Base-by-base conservation (phyloP, 441 rosid species). In the Erysimum pusillum region DNA sequence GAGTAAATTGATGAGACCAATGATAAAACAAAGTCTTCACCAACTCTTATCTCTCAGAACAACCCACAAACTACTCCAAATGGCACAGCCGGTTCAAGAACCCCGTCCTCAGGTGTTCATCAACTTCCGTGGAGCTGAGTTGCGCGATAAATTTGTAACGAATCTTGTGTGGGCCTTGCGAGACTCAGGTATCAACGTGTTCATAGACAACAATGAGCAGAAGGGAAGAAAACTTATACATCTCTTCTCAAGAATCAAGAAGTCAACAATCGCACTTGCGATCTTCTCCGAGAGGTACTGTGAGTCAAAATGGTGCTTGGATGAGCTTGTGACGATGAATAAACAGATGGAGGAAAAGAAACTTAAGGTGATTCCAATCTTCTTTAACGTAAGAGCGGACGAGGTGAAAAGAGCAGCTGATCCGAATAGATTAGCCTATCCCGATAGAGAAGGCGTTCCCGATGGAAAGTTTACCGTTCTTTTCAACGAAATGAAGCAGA, bases 61-160 rank as follows among this genome's bases (percentile, higher is more conserved):
- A 15, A 46, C 10, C 11, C 15, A 46, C 5, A 46, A n/a, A 46
- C 52, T 5, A 15, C 34, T 52, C 60, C 25, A 52, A 31, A 31
- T 44, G 54, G 39, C 53, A 6, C 17, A 42, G 18, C 18, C 36
- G 28, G 44, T 31, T 14, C 32, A 61, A 39, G 17, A 2, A 67
- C 60, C 35, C 20, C 25, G 3, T n/a, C 52, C 64, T 69, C 64
- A 41, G 45, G 54, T 69, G 41, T 69, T 54, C 48, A 22, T 56
- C 42, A 69, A 46, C 34, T 69, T 41, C 42, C 48, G 42, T 13
- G 45, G 35, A 54, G 62, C 11, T 28, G 73, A 68, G 49, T 17
- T 44, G 36, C 42, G 63, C 7, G 54, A 17, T n/a, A 56, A 44
- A 12, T 69, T 69, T 15, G 44, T 31, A 8, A 41, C 1, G 9